phyloP scores from a whole-genome alignment of 2,329 filamentous ascomycete species.

The Fusarium sp. region DNA sequence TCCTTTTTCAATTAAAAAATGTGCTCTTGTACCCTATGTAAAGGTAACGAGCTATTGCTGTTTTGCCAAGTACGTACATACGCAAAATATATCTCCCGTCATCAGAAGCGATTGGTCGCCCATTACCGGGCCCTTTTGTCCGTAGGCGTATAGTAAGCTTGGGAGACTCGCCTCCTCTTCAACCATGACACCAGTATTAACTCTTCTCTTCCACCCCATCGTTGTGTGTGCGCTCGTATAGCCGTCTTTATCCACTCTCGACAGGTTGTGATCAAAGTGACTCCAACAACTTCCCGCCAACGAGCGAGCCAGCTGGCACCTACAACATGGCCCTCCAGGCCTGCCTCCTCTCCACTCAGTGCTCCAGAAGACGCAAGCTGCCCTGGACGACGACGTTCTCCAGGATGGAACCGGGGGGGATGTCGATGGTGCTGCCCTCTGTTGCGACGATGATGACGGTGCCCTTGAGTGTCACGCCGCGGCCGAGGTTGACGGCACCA shows the following conservation, averaged over 20 bases:
- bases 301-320: conserved; percentile 1
- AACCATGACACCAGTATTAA: conserved; percentile 5
- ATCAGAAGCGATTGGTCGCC: conserved; percentile 9
- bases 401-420: conserved; percentile 94
- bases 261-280: conserved; percentile 20
- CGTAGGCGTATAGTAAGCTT: neutral
- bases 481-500: conserved; percentile 94
- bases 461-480: conserved; percentile 95
- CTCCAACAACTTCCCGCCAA: neutral
- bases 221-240: neutral
- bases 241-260: conserved; percentile 12
- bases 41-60: conserved; percentile 33
- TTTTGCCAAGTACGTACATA: conserved; percentile 40
- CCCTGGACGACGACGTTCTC: conserved; percentile 99
- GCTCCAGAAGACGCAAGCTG: conserved; percentile 81
- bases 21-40: conserved; percentile 27
- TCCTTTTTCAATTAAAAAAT: conserved; percentile 34
- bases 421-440: conserved; percentile 97
- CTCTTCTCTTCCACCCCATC: neutral
- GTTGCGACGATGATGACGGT: conserved; percentile 99
- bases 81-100: conserved; percentile 29
- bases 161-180: conserved; percentile 4
- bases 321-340: conserved; percentile 4
- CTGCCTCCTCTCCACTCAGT: conserved; percentile 56
- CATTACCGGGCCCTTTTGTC: neutral